phyloP scores from a whole-genome alignment of 129 eudicot genomes.

The Helichrysum umbraculigerum region DNA sequence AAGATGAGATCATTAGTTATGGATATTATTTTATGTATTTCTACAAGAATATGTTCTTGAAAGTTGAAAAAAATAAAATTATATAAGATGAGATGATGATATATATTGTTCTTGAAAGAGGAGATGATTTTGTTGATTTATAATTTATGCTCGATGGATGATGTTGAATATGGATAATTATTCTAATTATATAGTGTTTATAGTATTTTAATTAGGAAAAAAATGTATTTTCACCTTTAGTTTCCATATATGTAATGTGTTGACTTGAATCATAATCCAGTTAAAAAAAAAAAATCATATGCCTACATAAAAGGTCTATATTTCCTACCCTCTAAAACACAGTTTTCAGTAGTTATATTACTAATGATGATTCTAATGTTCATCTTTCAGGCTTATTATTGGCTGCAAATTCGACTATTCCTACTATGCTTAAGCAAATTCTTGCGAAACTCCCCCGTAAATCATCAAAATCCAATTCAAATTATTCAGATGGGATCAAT shows the following conservation, averaged over 20 bases:
- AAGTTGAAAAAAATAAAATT: neutral
- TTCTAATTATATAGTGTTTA: neutral
- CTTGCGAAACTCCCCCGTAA: slow-evolving; percentile 65
- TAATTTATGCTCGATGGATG: slow-evolving; percentile 7
- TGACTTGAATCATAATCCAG: neutral
- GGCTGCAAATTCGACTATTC: slow-evolving; percentile 40
- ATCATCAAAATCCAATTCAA: slow-evolving; percentile 52
- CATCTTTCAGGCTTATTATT: slow-evolving; percentile 37
- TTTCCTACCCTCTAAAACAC: neutral
- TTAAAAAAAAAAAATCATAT: too few species aligned
- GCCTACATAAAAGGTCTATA: neutral
- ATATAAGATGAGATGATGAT: neutral
- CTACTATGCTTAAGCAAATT: slow-evolving; percentile 74
- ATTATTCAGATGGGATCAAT: slow-evolving; percentile 45
- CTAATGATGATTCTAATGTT: slow-evolving; percentile 20
- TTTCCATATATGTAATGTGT: neutral
- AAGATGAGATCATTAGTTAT: neutral
- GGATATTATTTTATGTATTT: neutral
- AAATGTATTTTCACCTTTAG: neutral
- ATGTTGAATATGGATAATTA: neutral
- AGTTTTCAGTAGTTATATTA: slow-evolving; percentile 11
- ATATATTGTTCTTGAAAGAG: neutral
- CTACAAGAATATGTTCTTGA: neutral
- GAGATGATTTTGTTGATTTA: slow-evolving; percentile 4
- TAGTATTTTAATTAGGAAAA: neutral